phyloP scores from a whole-genome alignment of 1,284 basidiomycete species.

The Cystobasidium pallidum region DNA sequence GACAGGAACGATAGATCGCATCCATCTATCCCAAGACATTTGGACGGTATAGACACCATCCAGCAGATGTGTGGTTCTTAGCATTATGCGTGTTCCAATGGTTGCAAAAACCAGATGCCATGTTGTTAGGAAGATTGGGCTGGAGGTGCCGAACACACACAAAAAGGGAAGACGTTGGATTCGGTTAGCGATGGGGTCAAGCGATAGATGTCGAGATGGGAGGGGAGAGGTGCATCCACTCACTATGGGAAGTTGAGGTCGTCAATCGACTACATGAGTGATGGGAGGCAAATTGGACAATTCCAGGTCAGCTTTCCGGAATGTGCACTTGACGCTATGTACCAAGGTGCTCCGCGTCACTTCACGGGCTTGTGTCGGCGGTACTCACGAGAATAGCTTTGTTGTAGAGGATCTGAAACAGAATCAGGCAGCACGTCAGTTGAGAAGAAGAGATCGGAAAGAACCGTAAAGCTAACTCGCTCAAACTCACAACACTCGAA shows the following conservation, averaged over 20 bases:
- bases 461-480: too few relatives aligned
- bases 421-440: too few relatives aligned
- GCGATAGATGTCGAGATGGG: neutral
- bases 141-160: slow-evolving; percentile 22
- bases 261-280: slow-evolving; percentile 20
- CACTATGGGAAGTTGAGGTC: slow-evolving; percentile 43
- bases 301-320: slow-evolving; percentile 19
- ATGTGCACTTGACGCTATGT: neutral
- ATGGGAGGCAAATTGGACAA: neutral
- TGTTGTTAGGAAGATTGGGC: slow-evolving; percentile 58
- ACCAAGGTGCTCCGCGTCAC: neutral
- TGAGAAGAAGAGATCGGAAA: too few relatives aligned
- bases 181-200: neutral
- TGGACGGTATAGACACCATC: slow-evolving; percentile 56
- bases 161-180: neutral
- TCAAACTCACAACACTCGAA: slow-evolving; percentile 50
- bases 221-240: neutral
- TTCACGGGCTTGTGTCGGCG: neutral
- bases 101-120: slow-evolving; percentile 60
- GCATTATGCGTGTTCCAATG: slow-evolving; percentile 57
- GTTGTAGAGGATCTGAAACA: slow-evolving; percentile 43
- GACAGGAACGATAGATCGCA: slow-evolving; percentile 59
- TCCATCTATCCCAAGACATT: slow-evolving; percentile 54
- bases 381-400: slow-evolving; percentile 44
- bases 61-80: slow-evolving; percentile 57